Evolutionary conservation across 2,329 filamentous ascomycete species (phyloP), one percentile per base, ranked within the genome.

Genomic region (Penicillium sp.): DNA sequence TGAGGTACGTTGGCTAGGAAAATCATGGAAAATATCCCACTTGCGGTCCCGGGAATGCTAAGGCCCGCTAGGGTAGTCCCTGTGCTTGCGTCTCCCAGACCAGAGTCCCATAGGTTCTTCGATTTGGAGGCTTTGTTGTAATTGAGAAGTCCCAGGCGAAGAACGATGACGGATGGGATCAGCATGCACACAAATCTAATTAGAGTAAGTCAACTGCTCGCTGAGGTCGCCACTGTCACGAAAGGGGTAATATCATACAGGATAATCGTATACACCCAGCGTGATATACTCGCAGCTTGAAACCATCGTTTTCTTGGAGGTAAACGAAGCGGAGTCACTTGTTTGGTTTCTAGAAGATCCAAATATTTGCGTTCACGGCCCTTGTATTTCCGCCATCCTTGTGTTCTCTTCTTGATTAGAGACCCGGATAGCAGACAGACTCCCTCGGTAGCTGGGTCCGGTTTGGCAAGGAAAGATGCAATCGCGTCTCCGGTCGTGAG

Each of bases 1-100:
- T 77, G 74, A 0, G 70, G 70, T 0, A 57, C 58, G 49, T 77
- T 77, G 21, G 47, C 47, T 17, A 49, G 36, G 8, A 48, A 21
- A n/a, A 48, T 36, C 45, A 49, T 49, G 31, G 45, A 36, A 25
- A 49, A 36, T 35, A 25, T 49, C 1, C 45, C 45, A 25, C 8
- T 25, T 25, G 45, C 21, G 6, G 19, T 49, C 17, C 19, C 31
- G 15, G 31, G 31, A 36, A 49, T 35, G 25, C 42, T 29, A 17
- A 44, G 17, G 10, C 42, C 42, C 2, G 9, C 19, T n/a, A 49
- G 19, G 0, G 31, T 49, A 25, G 45, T 49, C 8, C 19, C 45
- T 36, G 29, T 6, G 19, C 45, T 49, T 49, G 45, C 45, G 1
- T 49, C 45, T 7, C 45, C 45, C 13, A 49, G 29, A 6, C 45